These are phyloP conservation scores for Pachyrhizus erosus DNA, from an alignment of 306 rosid genomes.

Conservation along the genomic window DNA sequence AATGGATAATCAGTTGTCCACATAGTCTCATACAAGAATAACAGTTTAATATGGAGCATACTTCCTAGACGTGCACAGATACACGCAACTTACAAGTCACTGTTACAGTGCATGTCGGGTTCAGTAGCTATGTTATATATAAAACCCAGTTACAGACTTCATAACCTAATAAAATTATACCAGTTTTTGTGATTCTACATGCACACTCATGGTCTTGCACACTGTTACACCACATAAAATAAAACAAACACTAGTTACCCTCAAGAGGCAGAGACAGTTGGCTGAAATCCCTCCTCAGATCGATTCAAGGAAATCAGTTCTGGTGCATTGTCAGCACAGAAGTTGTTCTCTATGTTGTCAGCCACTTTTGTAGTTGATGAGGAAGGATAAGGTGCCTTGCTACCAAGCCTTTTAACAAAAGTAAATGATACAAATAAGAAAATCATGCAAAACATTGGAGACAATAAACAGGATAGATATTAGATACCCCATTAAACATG, in stretches of 20 bases:
- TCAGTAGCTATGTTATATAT: conserved; percentile 20
- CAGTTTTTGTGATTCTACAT: conserved; percentile 30
- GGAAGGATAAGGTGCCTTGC: conserved; percentile 66
- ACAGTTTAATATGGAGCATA: background rate
- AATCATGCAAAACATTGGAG: conserved; percentile 4
- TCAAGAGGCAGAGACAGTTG: conserved; percentile 49
- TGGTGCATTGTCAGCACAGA: conserved; percentile 39
- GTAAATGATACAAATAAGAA: conserved; percentile 25
- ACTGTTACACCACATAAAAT: background rate
- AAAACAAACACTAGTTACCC: conserved; percentile 11
- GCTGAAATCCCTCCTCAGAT: conserved; percentile 50
- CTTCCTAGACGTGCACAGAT: conserved; percentile 17
- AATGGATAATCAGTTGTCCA: conserved; percentile 33
- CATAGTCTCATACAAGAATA: conserved; percentile 9
- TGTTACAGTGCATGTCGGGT: background rate
- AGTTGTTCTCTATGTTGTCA: conserved; percentile 45
- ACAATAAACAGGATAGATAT: background rate
- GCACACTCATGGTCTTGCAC: conserved; percentile 32
- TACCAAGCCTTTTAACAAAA: conserved; percentile 59
- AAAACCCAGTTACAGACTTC: conserved; percentile 9
- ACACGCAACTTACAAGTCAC: conserved; percentile 35
- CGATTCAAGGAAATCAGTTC: conserved; percentile 45
- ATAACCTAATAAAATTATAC: conserved; percentile 28
- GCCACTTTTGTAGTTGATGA: conserved; percentile 49
- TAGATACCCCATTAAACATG: background rate